Conservation (phyloP, 2,329 filamentous ascomycete species). For the Fusarium scirpi region DNA sequence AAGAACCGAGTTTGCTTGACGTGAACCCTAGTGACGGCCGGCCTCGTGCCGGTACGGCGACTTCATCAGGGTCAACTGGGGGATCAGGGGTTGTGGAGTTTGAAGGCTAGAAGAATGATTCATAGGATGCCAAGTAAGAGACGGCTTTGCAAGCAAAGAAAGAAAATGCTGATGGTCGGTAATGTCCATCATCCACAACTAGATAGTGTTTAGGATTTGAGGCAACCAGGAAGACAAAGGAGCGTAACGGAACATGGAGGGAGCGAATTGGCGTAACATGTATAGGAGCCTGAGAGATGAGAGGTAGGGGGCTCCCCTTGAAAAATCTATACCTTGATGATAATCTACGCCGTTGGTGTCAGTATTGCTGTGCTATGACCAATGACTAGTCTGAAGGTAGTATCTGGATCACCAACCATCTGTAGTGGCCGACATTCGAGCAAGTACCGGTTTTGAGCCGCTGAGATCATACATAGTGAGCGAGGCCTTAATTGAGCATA, state of each 20-base stretch:
- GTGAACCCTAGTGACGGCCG: slow-evolving; percentile 47
- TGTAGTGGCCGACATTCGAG: background rate
- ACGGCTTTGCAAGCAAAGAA: slow-evolving; percentile 30
- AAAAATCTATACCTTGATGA: slow-evolving; percentile 6
- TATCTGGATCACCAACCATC: background rate
- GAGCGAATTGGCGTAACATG: slow-evolving; percentile 27
- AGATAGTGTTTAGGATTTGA: slow-evolving; percentile 15
- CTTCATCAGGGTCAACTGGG: slow-evolving; percentile 48
- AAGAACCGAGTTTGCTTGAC: slow-evolving; percentile 53
- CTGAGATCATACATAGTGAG: background rate
- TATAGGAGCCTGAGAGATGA: background rate
- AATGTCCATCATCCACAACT: slow-evolving; percentile 24
- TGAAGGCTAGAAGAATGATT: slow-evolving; percentile 49
- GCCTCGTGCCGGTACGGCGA: slow-evolving; percentile 44
- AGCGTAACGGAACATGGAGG: slow-evolving; percentile 15
- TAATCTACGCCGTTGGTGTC: slow-evolving; percentile 8
- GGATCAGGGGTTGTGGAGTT: slow-evolving; percentile 58
- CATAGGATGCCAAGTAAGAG: slow-evolving; percentile 7
- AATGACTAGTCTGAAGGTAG: background rate
- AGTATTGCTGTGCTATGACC: background rate
- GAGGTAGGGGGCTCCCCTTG: background rate
- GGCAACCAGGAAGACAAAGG: slow-evolving; percentile 9
- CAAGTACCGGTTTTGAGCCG: background rate
- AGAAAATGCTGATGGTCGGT: slow-evolving; percentile 24
- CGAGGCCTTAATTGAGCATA: background rate